A percentile compares a stretch with the other conserved stretches of the same genome.
Conservation (phyloP, 2,329 filamentous ascomycete species). For the Leptographium lundbergii region DNA sequence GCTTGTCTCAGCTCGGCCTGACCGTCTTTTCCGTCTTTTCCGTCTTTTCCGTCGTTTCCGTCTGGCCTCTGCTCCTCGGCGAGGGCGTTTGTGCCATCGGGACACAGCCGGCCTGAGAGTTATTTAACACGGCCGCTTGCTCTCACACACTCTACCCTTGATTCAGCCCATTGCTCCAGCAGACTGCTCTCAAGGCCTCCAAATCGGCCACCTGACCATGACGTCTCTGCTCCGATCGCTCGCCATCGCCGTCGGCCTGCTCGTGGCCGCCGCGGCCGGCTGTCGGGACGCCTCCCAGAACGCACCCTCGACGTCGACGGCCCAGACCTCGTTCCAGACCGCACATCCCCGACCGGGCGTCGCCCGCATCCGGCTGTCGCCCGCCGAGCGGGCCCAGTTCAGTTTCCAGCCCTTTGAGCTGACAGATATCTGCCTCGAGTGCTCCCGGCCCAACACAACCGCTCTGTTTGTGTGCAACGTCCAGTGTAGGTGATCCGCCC, state of each 20-base stretch:
- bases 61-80: no score
- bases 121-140: not conserved
- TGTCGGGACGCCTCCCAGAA: not conserved
- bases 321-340: not conserved
- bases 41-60: no score
- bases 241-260: not conserved
- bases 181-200: no score
- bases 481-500: conserved; percentile 11
- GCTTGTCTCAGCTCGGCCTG: not conserved
- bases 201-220: not conserved
- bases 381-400: conserved; percentile 9
- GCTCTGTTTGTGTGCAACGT: conserved; percentile 13
- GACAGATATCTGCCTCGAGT: conserved; percentile 13
- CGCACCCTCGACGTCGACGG: not conserved
- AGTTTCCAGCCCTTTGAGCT: conserved; percentile 15
- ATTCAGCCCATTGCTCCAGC: no score
- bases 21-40: no score
- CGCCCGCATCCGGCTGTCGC: not conserved
- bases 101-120: not conserved
- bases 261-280: not conserved
- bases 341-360: not conserved
- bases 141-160: no score
- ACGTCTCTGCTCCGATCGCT: not conserved
- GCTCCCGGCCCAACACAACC: conserved; percentile 7
- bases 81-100: not conserved